Percentiles rank a stretch among this genome's conserved stretches.
phyloP scores from a whole-genome alignment of 108 stramenopile species.

The Cyclostephanos invisitatus region DNA sequence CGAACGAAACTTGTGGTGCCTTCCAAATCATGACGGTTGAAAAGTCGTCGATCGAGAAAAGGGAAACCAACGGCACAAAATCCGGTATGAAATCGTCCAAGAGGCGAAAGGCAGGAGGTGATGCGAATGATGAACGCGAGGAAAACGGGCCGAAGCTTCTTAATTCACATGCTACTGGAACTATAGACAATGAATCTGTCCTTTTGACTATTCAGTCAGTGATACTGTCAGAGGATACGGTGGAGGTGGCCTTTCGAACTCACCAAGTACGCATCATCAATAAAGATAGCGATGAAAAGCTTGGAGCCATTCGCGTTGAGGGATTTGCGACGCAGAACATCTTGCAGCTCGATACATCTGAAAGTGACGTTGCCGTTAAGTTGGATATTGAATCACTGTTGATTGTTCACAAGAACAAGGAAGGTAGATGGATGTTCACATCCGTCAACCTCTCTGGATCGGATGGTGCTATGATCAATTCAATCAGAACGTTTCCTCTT shows the following conservation, averaged over 20 bases:
- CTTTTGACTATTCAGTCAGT: conserved; percentile 34
- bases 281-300: conserved; percentile 11
- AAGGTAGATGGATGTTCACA: conserved; percentile 32
- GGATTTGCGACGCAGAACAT: conserved; percentile 20
- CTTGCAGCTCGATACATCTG: conserved; percentile 17
- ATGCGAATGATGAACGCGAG: conserved; percentile 10
- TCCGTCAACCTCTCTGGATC: conserved; percentile 19
- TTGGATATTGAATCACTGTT: conserved; percentile 27
- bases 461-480: conserved; percentile 13
- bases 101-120: conserved; percentile 9
- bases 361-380: conserved; percentile 24
- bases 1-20: neutral
- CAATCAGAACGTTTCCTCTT: conserved; percentile 28
- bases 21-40: conserved; percentile 35
- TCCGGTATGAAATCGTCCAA: neutral
- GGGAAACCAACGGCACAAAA: conserved; percentile 3
- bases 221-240: conserved; percentile 15
- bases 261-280: conserved; percentile 25
- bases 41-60: conserved; percentile 26
- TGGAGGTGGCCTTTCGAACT: conserved; percentile 16
- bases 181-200: conserved; percentile 15
- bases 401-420: conserved; percentile 26
- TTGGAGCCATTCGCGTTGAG: conserved; percentile 8
- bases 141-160: conserved; percentile 17
- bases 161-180: conserved; percentile 28